Evolutionary conservation across 768 basidiomycete genomes (phyloP).

Genomic region (Gymnopilus dilepis): DNA sequence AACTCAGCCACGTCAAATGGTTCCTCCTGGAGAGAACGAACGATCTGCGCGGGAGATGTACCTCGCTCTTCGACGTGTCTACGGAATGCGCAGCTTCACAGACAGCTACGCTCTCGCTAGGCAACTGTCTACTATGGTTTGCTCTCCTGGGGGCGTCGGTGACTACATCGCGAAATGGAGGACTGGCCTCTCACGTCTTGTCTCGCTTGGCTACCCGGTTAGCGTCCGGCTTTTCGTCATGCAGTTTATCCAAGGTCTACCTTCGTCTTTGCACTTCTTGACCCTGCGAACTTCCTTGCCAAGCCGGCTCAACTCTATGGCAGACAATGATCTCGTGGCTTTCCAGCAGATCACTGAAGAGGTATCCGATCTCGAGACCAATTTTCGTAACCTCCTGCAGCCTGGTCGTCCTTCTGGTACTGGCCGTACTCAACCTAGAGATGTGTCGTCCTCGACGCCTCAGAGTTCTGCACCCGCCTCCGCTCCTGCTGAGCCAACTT

Average conservation of each 20-base stretch:
- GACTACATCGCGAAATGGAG: not conserved
- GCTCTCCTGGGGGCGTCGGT: not conserved
- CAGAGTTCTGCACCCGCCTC: no score
- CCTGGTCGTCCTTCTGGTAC: no score
- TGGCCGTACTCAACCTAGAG: no score
- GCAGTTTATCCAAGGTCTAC: not conserved
- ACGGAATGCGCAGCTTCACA: no score
- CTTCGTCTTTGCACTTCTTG: not conserved
- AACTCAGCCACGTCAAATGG: not conserved
- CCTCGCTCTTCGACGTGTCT: no score
- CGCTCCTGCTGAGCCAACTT: no score
- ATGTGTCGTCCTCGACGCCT: no score
- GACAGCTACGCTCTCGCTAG: not conserved
- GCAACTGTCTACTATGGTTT: not conserved
- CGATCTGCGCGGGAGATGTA: no score
- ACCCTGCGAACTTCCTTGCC: not conserved
- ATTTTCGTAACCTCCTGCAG: no score
- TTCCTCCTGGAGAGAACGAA: no score
- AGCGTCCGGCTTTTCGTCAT: not conserved
- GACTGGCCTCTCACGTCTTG: not conserved
- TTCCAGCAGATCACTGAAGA: not conserved
- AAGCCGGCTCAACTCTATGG: not conserved
- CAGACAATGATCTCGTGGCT: not conserved
- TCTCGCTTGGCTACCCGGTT: not conserved
- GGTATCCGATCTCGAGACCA: not conserved